These are phyloP conservation scores for Westerdykella ornata DNA, from an alignment of 2,329 filamentous ascomycete species.

Conservation along the genomic window DNA sequence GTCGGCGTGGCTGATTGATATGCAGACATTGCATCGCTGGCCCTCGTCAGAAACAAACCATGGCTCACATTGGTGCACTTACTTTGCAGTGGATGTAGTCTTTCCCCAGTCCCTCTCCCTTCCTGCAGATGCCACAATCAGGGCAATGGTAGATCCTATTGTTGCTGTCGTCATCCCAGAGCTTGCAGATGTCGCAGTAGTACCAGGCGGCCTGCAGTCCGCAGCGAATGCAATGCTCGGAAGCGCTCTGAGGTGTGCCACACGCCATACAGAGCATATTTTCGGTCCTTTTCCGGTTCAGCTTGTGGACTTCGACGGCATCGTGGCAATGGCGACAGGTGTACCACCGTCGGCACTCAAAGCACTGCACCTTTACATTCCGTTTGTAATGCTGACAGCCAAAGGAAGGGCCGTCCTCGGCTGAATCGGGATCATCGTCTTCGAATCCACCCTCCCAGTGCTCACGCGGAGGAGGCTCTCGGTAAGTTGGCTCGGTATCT, in stretches of 20 bases:
- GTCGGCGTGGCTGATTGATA: slow-evolving; percentile 75
- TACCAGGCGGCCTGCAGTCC: slow-evolving; percentile 75
- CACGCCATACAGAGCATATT: slow-evolving; percentile 99
- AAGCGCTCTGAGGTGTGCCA: slow-evolving; percentile 72
- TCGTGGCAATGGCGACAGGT: slow-evolving; percentile 95
- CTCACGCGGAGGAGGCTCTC: slow-evolving; percentile 12
- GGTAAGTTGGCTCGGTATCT: slow-evolving; percentile 28
- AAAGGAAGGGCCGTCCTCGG: slow-evolving; percentile 46
- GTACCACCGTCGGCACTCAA: slow-evolving; percentile 84
- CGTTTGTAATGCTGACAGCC: slow-evolving; percentile 91
- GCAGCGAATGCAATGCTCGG: slow-evolving; percentile 71
- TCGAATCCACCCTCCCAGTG: slow-evolving; percentile 38
- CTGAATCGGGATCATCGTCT: slow-evolving; percentile 46
- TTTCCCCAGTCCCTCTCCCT: slow-evolving; percentile 85
- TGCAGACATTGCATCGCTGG: slow-evolving; percentile 73
- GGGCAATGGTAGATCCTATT: slow-evolving; percentile 94
- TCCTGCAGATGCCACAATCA: slow-evolving; percentile 91
- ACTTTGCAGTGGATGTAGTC: slow-evolving; percentile 99
- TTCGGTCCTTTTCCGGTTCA: slow-evolving; percentile 76
- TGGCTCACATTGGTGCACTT: slow-evolving; percentile 11
- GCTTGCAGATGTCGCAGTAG: slow-evolving; percentile 88
- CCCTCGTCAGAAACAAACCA: slow-evolving; percentile 16
- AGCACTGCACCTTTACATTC: slow-evolving; percentile 94
- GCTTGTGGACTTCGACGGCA: slow-evolving; percentile 65
- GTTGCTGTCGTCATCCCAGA: slow-evolving; percentile 89